Base-by-base conservation (phyloP, 179 eudicot genomes). In the Nepenthes alata region DNA sequence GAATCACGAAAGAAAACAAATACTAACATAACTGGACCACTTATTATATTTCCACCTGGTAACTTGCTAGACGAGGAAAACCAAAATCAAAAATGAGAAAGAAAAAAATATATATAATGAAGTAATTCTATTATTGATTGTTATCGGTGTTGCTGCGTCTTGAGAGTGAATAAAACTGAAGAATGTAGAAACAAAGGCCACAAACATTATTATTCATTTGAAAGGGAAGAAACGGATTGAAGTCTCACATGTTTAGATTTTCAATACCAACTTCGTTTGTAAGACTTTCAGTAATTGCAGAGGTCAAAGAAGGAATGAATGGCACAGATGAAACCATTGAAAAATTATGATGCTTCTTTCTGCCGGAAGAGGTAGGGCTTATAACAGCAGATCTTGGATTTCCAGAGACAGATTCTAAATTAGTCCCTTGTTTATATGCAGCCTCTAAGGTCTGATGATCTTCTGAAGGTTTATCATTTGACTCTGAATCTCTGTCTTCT, bases 201-300 rank as follows among this genome's bases (percentile, higher is more conserved):
- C 10, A 35, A 25, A 16, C 37, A 34, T 1, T 10, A 55, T 55
- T 16, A 4, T 35, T 6, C 57, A 16, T n/a, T 15, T 3, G 53
- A 13, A 11, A 13, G 6, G 55, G 34, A 15, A 15, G 34, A 52
- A 34, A 54, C 45, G 41, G 53, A 50, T 37, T 11, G 51, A 52
- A 56, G 62, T 61, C 88, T 78, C 77, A 87, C 95, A 82, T 78
- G 81, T 74, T 76, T 15, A 83, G 61, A 60, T 78, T 78, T 61
- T 86, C 91, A 50, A 70, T 58, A 56, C 77, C 75, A 71, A 72
- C 74, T 67, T 80, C 81, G 59, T 66, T 75, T 54, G 75, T 70
- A 64, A 74, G 78, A 72, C 75, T 77, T 64, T 76, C 85, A 58
- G 60, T 73, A 63, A 53, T 70, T 34, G 61, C 60, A 2, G 82